These are phyloP conservation scores for Pseudopithomyces maydicus DNA, from an alignment of 2,329 filamentous ascomycete species.

Conservation along the genomic window DNA sequence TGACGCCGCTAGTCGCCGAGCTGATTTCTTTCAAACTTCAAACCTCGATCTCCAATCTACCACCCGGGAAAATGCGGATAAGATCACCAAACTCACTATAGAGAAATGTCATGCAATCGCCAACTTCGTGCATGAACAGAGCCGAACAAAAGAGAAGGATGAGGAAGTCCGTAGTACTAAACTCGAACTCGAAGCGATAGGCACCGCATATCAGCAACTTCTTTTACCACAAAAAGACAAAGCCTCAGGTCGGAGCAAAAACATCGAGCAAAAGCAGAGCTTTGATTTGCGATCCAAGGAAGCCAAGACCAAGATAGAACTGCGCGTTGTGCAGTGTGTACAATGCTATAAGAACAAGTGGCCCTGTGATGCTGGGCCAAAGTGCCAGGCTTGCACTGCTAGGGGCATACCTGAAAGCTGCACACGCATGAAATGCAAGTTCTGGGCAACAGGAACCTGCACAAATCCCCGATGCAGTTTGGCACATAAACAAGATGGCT, in stretches of 20 bases:
- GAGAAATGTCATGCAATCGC: neutral
- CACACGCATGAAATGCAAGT: neutral
- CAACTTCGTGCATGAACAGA: neutral
- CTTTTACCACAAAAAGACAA: too few relatives aligned
- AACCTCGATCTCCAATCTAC: neutral
- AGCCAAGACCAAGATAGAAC: neutral
- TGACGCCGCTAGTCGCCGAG: neutral
- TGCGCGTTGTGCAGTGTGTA: neutral
- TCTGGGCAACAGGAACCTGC: neutral
- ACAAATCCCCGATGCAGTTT: neutral
- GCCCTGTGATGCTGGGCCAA: neutral
- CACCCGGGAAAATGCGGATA: too few relatives aligned
- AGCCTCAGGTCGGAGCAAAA: neutral
- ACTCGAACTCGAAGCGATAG: neutral
- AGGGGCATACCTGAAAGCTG: neutral
- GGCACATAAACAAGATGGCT: neutral
- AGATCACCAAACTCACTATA: neutral
- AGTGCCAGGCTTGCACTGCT: neutral
- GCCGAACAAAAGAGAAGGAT: neutral
- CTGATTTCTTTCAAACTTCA: neutral
- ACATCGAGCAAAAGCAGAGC: neutral
- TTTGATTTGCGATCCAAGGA: neutral
- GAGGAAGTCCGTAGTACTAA: neutral
- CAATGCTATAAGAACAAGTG: constrained; percentile 1
- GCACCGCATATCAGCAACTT: too few relatives aligned